A percentile compares a stretch with the other conserved stretches of the same genome.
These are phyloP conservation scores for Fusarium compactum DNA, from an alignment of 2,329 filamentous ascomycete genomes.

Conservation along the genomic window DNA sequence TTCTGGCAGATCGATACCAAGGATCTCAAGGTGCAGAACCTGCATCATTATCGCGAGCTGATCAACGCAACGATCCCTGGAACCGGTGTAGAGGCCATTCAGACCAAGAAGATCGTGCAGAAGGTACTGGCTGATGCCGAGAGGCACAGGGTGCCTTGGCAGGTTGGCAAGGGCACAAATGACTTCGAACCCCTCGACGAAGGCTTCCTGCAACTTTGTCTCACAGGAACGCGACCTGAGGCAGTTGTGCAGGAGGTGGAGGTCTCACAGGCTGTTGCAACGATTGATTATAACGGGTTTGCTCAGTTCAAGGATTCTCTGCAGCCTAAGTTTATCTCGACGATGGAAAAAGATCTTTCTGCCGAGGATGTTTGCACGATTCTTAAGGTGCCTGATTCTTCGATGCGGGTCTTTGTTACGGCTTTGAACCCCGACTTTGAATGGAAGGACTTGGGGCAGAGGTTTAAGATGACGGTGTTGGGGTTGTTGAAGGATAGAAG, in stretches of 20 bases:
- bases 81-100: no score
- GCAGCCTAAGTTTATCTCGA: background rate
- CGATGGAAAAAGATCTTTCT: slow-evolving; percentile 1
- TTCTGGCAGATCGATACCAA: slow-evolving; percentile 1
- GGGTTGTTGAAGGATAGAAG: background rate
- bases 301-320: slow-evolving; percentile 1
- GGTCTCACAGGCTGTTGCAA: accelerated
- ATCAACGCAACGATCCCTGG: background rate
- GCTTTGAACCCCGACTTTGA: slow-evolving; percentile 11
- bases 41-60: background rate
- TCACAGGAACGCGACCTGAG: background rate
- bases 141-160: slow-evolving; percentile 7
- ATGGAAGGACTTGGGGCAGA: slow-evolving; percentile 4
- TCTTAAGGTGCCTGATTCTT: background rate
- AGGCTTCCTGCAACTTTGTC: background rate
- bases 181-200: slow-evolving; percentile 12
- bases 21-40: slow-evolving; percentile 17
- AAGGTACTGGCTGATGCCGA: slow-evolving; percentile 14
- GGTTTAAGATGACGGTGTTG: slow-evolving; percentile 13
- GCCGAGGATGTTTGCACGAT: slow-evolving; percentile 16
- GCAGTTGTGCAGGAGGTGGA: background rate
- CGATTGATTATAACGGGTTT: background rate
- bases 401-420: background rate
- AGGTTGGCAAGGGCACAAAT: slow-evolving; percentile 5
- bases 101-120: background rate